Base-by-base conservation (phyloP, 495 filamentous ascomycete genomes). In the Penicillium crystallinum region DNA sequence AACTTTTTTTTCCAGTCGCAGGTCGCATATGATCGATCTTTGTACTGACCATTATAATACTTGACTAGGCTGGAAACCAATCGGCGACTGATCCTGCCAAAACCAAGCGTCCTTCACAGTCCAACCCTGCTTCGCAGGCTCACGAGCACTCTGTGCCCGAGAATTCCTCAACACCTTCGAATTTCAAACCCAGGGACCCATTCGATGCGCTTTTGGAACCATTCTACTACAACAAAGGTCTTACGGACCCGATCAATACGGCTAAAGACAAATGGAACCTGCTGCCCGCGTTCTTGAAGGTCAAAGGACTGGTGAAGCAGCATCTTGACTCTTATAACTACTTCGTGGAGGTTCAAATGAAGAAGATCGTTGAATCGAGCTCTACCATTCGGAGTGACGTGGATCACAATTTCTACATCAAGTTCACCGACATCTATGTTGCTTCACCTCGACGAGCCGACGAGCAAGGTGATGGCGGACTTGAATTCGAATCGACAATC, bases 241-340 rank as follows among this genome's bases (percentile, higher is more conserved):
- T 97, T 46, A 96, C 90, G 0, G 93, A 97, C 54, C 89, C 91
- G 0, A 96, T 99, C 62, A 83, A 89, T 34, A 96, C 95, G n/a
- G 91, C 86, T 3, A 78, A 78, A 54, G 91, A 97, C 71, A 97
- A 97, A 77, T 97, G 90, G 84, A 97, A 97, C 64, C 74, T 99
- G 21, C 74, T 99, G 15, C 95, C 93, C 0, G 92, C 93, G 4
- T 99, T 97, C 63, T 76, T 99, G 42, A 96, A 96, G 65, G 91
- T 96, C 60, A 99, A 99, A 68, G 93, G 91, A 33, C 70, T 96
- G 50, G 89, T 96, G 40, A 96, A 96, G 70, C 91, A 96, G 69
- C 93, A 99, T 68, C 92, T 97, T 69, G 95, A 99, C 72, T 97
- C 93, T 27, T 99, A 88, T 79, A 95, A 99, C 71, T 95, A 88